Evolutionary conservation across 768 basidiomycete species (phyloP), one percentile per base, ranked within the genome.

Genomic region (Tylopilus cervinicoccineus): DNA sequence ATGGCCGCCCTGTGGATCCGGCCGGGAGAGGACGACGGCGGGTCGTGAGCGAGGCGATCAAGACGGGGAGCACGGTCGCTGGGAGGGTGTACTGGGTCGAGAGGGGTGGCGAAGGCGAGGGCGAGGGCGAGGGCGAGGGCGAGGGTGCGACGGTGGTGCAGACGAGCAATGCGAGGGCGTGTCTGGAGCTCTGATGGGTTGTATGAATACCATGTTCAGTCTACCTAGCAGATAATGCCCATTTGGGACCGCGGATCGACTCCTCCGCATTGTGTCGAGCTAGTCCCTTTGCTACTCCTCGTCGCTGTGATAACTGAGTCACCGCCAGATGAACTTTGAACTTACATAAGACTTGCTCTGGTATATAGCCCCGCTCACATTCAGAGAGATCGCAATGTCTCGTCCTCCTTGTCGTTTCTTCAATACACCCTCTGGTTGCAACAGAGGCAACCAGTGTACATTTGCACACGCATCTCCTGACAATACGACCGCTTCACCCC

Each of bases 351-450:
- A 20, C 46, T 33, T 47, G 46, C 38, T 47, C 31, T 28, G 19
- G 6, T n/a, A n/a, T n/a, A n/a, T n/a, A n/a, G n/a, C n/a, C n/a
- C n/a, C n/a, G n/a, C n/a, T n/a, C n/a, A n/a, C n/a, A 19, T 6
- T 6, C 14, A 28, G 11, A 8, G 19, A 11, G 32, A 10, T 44
- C 28, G 4, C 43, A 9, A 63, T 61, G 62, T 58, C 69, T 55
- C 59, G 53, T 33, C 52, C 41, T 26, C 64, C 59, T 58, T 80
- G 78, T 61, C 62, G 53, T 23, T 79, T 68, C 44, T 66, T 70
- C 58, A 72, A 62, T 56, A 62, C 47, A 7, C 71, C 75, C 8
- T 60, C 68, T 27, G 80, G 80, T 26, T 82, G 80, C 60, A 64
- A 68, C n/a, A 47, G 55, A 31, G 79, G 79, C 40, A 51, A 44